phyloP scores from a whole-genome alignment of 192 early-diverging fungal species.

The Umbelopsis vinacea region DNA sequence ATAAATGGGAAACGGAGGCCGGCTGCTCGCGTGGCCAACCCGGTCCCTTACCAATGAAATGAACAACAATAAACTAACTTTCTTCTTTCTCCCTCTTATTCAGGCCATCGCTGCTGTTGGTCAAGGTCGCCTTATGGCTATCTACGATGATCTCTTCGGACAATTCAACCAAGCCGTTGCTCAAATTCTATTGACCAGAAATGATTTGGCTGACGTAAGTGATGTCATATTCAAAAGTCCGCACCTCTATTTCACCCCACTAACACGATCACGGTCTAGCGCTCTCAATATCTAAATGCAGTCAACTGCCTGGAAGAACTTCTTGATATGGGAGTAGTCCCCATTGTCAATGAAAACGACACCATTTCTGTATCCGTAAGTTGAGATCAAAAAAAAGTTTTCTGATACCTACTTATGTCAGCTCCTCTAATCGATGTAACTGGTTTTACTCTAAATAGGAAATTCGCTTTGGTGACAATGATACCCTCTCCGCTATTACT shows the following conservation, averaged over 20 bases:
- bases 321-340: conserved; percentile 87
- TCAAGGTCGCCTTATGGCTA: conserved; percentile 94
- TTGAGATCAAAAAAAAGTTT: neutral
- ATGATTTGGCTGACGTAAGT: conserved; percentile 87
- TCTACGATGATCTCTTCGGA: conserved; percentile 94
- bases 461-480: conserved; percentile 98
- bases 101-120: conserved; percentile 96
- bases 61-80: conserved; percentile 1
- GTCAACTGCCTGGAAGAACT: conserved; percentile 91
- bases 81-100: neutral
- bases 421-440: no score
- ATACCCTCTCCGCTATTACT: conserved; percentile 95
- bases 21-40: conserved; percentile 15
- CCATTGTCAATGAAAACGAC: conserved; percentile 99
- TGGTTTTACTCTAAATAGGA: conserved; percentile 51
- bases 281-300: conserved; percentile 95
- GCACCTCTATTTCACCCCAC: neutral
- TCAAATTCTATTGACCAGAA: conserved; percentile 91
- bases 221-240: neutral
- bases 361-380: conserved; percentile 71
- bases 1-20: conserved; percentile 6
- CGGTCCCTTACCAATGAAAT: conserved; percentile 13
- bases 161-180: conserved; percentile 92
- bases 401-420: neutral
- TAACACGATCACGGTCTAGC: conserved; percentile 50